Evolutionary conservation across 225 moss, liverwort and hornwort genomes (phyloP), one percentile per base, ranked within the genome.

Genomic region (Pleurozium schreberi): DNA sequence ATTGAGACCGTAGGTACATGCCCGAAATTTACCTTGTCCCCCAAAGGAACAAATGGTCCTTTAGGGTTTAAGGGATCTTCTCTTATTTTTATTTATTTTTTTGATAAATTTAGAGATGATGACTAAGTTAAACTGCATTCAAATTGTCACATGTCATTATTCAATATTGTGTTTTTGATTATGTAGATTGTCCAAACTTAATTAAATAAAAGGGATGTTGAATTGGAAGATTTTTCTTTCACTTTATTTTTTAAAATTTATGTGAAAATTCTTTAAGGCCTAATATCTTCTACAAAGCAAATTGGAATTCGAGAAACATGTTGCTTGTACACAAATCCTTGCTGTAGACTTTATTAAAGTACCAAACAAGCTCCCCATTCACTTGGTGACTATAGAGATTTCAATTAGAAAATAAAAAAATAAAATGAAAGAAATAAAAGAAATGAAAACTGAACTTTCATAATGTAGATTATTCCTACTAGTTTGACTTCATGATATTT

Each of bases 251-350:
- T 10, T 9, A 17, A 30, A 28, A 73, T 45, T 73, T 73, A 28
- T 17, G 1, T 17, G 6, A 22, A 28, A 18, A 17, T 71, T 16
- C 6, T 43, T 71, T 71, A 1, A 10, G 0, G 18, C 6, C 6
- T 1, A 0, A 45, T 45, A 47, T 30, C 31, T 47, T 47, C 0
- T 6, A 0, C 18, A 1, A 2, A 0, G 1, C 0, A 0, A 1
- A 30, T 9, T 5, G 0, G 10, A 30, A 73, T 0, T 73, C 11
- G 4, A 18, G 0, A 14, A 74, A 74, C 4, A 74, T 31, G 4
- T 25, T 73, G 5, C 3, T 47, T 74, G 4, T 1, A 30, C 1
- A 19, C 12, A 47, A 2, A 74, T 74, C 12, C 2, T 75, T 49
- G 19, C 1, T 0, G 0, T 31, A 0, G 31, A 74, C 19, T 75